Percentiles rank a stretch among this genome's conserved stretches.
phyloP scores from a whole-genome alignment of 345 rosid species.

The Zanthoxylum bungeanum region DNA sequence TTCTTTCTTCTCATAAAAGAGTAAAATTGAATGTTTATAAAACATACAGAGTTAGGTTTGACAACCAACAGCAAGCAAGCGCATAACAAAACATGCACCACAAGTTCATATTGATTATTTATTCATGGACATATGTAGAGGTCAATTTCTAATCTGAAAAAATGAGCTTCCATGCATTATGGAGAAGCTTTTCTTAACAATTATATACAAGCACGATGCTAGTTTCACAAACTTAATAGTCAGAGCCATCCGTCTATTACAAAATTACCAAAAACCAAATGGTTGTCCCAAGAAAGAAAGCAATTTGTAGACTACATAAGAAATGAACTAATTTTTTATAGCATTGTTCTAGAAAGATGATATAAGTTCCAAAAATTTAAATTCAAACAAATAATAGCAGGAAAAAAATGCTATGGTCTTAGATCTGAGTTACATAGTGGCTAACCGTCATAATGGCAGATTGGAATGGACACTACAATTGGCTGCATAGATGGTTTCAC shows the following conservation, averaged over 20 bases:
- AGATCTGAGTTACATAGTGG: constrained; percentile 10
- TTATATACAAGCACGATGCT: background rate
- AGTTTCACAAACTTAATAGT: background rate
- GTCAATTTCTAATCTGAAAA: background rate
- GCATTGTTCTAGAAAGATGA: background rate
- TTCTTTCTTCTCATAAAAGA: background rate
- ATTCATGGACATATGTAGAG: background rate
- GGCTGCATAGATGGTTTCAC: constrained; percentile 71
- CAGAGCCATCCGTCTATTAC: background rate
- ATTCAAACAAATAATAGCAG: constrained; percentile 9
- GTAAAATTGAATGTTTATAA: background rate
- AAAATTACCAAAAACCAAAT: background rate
- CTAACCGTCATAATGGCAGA: constrained; percentile 93
- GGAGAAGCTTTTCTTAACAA: background rate
- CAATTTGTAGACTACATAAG: background rate
- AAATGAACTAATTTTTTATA: background rate
- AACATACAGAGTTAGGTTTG: background rate
- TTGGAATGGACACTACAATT: constrained; percentile 71
- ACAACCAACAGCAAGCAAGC: constrained; percentile 9
- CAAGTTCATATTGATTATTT: background rate
- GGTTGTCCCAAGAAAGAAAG: background rate
- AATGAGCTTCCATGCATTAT: background rate
- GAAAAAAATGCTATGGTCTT: constrained; percentile 1
- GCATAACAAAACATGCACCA: background rate
- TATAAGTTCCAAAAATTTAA: constrained; percentile 1